Conservation (phyloP, 345 rosid species). For the Gynandropsis gynandra region DNA sequence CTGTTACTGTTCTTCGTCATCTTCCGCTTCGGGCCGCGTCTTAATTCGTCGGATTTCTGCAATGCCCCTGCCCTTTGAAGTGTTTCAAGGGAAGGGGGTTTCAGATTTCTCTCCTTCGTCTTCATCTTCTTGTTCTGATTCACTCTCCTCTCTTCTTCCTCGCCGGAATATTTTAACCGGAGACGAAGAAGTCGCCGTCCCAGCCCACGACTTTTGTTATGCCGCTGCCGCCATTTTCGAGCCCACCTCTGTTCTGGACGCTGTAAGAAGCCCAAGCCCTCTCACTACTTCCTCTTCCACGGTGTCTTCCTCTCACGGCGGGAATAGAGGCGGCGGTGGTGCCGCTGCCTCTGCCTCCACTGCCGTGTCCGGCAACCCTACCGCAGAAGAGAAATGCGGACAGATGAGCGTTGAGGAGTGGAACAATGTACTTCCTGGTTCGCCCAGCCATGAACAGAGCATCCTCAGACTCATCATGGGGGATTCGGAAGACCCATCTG, state of each 20-base stretch:
- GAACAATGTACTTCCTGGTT: slow-evolving; percentile 51
- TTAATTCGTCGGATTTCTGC: slow-evolving; percentile 43
- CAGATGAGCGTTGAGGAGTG: slow-evolving; percentile 47
- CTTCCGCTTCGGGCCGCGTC: slow-evolving; percentile 4
- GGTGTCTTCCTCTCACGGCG: slow-evolving; percentile 71
- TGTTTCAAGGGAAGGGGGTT: slow-evolving; percentile 75
- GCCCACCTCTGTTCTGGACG: slow-evolving; percentile 56
- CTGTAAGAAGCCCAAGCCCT: slow-evolving; percentile 40
- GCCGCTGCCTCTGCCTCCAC: slow-evolving; percentile 12
- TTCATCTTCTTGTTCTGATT: slow-evolving; percentile 34
- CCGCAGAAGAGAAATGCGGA: slow-evolving; percentile 53
- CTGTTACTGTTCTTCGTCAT: slow-evolving; percentile 19
- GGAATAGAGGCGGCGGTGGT: slow-evolving; percentile 28
- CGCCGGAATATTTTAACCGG: slow-evolving; percentile 18
- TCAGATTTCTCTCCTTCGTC: slow-evolving; percentile 35
- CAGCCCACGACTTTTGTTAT: slow-evolving; percentile 32
- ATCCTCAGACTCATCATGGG: slow-evolving; percentile 68
- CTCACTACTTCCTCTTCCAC: slow-evolving; percentile 63
- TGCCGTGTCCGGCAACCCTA: slow-evolving; percentile 30
- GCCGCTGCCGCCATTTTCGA: slow-evolving; percentile 36
- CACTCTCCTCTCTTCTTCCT: slow-evolving; percentile 16
- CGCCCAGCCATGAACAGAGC: slow-evolving; percentile 59
- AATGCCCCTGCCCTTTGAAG: slow-evolving; percentile 75
- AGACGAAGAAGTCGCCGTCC: slow-evolving; percentile 18
- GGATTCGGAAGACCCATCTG: slow-evolving; percentile 53